These are phyloP conservation scores for Coprinopsis cinerea DNA, from an alignment of 768 basidiomycete species.

Conservation along the genomic window DNA sequence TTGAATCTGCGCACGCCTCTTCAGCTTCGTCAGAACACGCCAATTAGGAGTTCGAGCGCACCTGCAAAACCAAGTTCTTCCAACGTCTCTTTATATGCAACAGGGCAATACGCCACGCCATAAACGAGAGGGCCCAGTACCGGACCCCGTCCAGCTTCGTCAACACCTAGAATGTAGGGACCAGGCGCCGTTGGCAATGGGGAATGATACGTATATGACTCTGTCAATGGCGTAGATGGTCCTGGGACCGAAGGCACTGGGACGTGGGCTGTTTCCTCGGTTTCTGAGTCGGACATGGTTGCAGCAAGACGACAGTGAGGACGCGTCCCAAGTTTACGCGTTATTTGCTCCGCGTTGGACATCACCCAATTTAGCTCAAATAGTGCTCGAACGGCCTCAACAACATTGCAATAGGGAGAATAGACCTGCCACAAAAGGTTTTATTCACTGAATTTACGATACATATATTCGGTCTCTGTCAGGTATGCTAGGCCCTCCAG, in stretches of 20 bases:
- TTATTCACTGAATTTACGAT: no score
- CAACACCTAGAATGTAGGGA: slow-evolving; percentile 95
- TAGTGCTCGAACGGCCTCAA: no score
- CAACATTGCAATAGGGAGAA: no score
- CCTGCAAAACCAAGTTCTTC: slow-evolving; percentile 89
- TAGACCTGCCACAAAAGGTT: no score
- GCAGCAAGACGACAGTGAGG: not conserved
- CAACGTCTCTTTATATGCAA: slow-evolving; percentile 64
- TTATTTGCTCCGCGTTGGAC: slow-evolving; percentile 1
- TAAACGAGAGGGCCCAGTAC: slow-evolving; percentile 96
- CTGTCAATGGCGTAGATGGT: slow-evolving; percentile 49
- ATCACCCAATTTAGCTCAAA: no score
- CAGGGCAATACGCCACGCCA: slow-evolving; percentile 89
- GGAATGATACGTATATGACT: slow-evolving; percentile 78
- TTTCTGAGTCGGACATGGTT: slow-evolving; percentile 7
- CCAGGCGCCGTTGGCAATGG: slow-evolving; percentile 61
- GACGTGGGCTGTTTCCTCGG: not conserved
- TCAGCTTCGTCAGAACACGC: not conserved
- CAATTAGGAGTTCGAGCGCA: slow-evolving; percentile 23
- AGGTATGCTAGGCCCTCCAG: no score
- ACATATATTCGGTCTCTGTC: no score
- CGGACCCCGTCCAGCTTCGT: slow-evolving; percentile 95
- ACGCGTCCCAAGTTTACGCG: slow-evolving; percentile 3
- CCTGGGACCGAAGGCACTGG: slow-evolving; percentile 52
- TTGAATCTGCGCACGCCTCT: slow-evolving; percentile 66